phyloP scores from a whole-genome alignment of 805 yeast genomes.

The Nakazawaea pomicola region DNA sequence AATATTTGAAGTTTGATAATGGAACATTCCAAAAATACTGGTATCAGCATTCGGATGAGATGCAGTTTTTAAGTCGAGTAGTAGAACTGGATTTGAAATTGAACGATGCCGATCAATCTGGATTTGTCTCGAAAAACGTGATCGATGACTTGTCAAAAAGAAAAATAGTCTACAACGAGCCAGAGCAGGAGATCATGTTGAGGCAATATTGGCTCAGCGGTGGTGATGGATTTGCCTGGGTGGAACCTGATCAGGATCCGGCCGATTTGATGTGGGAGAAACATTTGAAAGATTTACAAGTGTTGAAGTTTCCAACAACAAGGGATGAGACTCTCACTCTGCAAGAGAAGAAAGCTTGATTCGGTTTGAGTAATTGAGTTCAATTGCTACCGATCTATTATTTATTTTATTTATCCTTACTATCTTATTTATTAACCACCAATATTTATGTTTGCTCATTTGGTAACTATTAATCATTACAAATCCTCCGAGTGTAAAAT shows the following conservation, averaged over 20 bases:
- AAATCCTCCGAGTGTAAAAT: too few relatives aligned
- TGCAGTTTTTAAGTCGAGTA: constrained; percentile 59
- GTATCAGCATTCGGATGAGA: constrained; percentile 62
- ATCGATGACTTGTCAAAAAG: constrained; percentile 26
- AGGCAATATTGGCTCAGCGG: constrained; percentile 86
- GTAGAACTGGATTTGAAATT: constrained; percentile 60
- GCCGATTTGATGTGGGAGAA: constrained; percentile 48
- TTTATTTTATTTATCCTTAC: neutral
- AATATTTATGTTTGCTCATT: too few relatives aligned
- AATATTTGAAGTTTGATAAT: constrained; percentile 53
- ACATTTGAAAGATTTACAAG: constrained; percentile 19
- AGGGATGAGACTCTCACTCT: too few relatives aligned
- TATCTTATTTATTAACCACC: too few relatives aligned
- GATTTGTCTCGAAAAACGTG: constrained; percentile 30
- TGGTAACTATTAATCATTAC: too few relatives aligned
- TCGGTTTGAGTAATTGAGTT: neutral
- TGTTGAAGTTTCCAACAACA: neutral
- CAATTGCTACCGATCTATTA: neutral
- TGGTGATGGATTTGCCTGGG: constrained; percentile 86
- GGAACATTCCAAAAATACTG: constrained; percentile 63
- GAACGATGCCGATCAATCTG: constrained; percentile 33
- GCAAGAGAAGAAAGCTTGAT: too few relatives aligned
- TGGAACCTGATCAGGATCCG: constrained; percentile 87
- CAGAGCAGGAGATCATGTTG: constrained; percentile 60
- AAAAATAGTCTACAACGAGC: constrained; percentile 39